A percentile compares a stretch with the other conserved stretches of the same genome.
These are phyloP conservation scores for Pseudoturritis turrita DNA, from an alignment of 345 rosid species.

Conservation along the genomic window DNA sequence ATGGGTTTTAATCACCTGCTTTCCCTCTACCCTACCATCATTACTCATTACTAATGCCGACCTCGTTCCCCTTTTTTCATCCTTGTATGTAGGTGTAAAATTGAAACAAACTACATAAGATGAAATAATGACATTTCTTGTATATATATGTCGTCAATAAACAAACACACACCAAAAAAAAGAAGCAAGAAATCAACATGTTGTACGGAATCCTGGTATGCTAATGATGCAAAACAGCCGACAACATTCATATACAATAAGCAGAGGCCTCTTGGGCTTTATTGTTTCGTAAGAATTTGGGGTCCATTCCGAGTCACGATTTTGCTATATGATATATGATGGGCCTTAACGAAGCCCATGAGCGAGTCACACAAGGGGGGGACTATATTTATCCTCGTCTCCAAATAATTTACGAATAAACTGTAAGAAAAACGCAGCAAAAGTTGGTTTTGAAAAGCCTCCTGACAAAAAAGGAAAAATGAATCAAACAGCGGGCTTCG, in stretches of 20 bases:
- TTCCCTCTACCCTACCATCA: background rate
- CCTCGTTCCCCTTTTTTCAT: background rate
- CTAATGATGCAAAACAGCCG: no score
- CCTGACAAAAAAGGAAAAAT: background rate
- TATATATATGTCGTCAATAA: no score
- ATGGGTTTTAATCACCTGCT: slow-evolving; percentile 20
- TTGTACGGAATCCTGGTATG: no score
- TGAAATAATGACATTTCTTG: background rate
- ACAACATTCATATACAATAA: background rate
- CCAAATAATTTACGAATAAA: slow-evolving; percentile 21
- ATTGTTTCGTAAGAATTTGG: no score
- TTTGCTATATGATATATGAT: background rate
- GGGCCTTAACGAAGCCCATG: background rate
- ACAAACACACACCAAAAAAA: no score
- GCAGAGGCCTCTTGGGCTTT: background rate
- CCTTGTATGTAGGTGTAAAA: no score
- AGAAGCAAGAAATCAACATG: no score
- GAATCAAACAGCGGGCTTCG: background rate
- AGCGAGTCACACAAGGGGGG: background rate
- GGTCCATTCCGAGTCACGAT: background rate
- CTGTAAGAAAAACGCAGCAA: background rate
- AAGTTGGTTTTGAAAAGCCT: background rate
- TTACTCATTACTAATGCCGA: background rate
- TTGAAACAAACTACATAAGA: background rate
- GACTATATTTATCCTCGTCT: background rate